Percentiles rank a stretch among this genome's conserved stretches.
These are phyloP conservation scores for Russula ochroleuca DNA, from an alignment of 768 basidiomycete species.

Conservation along the genomic window DNA sequence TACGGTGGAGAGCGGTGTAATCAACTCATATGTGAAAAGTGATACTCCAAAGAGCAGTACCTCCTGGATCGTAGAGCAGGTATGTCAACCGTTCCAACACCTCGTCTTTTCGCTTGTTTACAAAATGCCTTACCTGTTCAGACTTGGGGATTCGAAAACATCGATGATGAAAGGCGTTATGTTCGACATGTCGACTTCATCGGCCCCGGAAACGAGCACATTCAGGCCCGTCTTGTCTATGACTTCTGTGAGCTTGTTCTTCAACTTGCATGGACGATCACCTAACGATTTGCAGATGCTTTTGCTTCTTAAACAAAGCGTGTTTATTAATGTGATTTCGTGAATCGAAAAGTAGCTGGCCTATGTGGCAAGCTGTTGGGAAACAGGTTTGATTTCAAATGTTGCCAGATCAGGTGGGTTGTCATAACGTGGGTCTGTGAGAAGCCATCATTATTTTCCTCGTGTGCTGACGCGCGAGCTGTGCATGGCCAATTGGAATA, in stretches of 20 bases:
- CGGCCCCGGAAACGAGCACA: slow-evolving; percentile 20
- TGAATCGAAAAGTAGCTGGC: not conserved
- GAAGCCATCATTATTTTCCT: no score
- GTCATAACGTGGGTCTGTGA: no score
- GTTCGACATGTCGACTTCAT: slow-evolving; percentile 26
- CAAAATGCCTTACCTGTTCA: slow-evolving; percentile 3
- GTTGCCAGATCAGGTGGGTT: not conserved
- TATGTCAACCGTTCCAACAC: slow-evolving; percentile 30
- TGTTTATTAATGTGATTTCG: not conserved
- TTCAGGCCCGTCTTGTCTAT: slow-evolving; percentile 30
- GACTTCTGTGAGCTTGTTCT: slow-evolving; percentile 28
- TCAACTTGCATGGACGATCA: not conserved
- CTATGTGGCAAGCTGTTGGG: not conserved
- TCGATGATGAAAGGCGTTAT: slow-evolving; percentile 24
- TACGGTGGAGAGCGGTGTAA: slow-evolving; percentile 35
- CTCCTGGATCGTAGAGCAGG: slow-evolving; percentile 64
- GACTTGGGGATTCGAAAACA: slow-evolving; percentile 29
- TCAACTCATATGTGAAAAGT: slow-evolving; percentile 46
- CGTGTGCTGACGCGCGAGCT: no score
- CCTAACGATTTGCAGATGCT: not conserved
- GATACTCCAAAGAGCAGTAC: slow-evolving; percentile 57
- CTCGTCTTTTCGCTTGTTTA: not conserved
- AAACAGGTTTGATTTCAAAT: not conserved
- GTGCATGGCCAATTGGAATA: no score
- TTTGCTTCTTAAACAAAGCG: not conserved